Evolutionary conservation across 257 asterid genomes (phyloP), one percentile per base, ranked within the genome.

Genomic region (Solanum commersonii): DNA sequence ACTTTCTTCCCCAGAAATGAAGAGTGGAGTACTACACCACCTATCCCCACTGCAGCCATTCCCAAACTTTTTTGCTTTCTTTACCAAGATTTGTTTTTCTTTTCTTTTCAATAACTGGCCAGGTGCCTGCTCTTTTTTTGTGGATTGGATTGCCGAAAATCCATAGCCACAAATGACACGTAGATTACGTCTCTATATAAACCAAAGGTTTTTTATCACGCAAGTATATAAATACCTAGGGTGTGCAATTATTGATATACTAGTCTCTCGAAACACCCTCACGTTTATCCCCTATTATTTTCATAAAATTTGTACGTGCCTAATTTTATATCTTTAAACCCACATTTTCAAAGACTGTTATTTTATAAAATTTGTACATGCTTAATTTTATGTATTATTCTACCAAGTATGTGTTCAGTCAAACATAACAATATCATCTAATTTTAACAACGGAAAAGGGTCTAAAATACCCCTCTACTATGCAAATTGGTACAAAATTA

Each of bases 1-100:
- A 94, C 90, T 89, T 94, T 94, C 60, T 91, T 92, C 71, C 98
- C 98, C 38, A 94, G 92, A 91, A 94, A 94, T 84, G 95, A 89
- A 81, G 98, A 93, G 68, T 92, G 85, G 38, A 79, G 67, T 89
- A 95, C 96, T 40, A 95, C 88, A 87, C 95, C 94, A 86, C 93
- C 92, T 33, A 93, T 81, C 83, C 92, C 93, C 65, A 96, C 93
- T 77, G 98, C 79, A 49, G 95, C 94, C 98, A 95, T 96, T 83
- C 91, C 85, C 31, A 83, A 25, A 46, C 16, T 82, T 6, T 35
- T 31, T 20, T 34, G 59, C 16, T 71, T 71, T 33, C 44, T 82
- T 86, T 72, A 86, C 79, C 81, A 31, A 23, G 22, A 79, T 29
- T 40, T 35, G 27, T 13, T 34, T 38, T 27, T 65, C 29, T 34